Percentiles rank a stretch among this genome's conserved stretches.
These are phyloP conservation scores for Sequoia sempervirens DNA, from an alignment of 75 land plant genomes.

Conservation along the genomic window DNA sequence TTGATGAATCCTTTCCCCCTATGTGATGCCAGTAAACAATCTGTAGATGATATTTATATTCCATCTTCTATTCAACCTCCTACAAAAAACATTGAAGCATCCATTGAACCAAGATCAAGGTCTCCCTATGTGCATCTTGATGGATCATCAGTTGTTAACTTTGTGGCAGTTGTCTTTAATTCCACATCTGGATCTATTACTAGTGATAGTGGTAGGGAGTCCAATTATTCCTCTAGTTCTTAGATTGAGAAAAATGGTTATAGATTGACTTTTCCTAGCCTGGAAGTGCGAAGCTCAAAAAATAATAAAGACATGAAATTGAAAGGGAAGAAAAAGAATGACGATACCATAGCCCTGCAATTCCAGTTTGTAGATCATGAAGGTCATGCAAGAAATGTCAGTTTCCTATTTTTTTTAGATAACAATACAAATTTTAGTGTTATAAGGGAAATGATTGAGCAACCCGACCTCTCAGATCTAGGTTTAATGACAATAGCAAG, in stretches of 20 bases:
- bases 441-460: constrained; percentile 68
- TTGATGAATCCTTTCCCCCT: constrained; percentile 72
- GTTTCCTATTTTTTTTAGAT: constrained; percentile 53
- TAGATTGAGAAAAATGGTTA: constrained; percentile 12
- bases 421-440: constrained; percentile 54
- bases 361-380: constrained; percentile 45
- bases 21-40: constrained; percentile 27
- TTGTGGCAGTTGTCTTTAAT: background rate
- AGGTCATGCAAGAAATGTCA: constrained; percentile 50
- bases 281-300: constrained; percentile 40
- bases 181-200: constrained; percentile 17
- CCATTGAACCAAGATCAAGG: constrained; percentile 1
- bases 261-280: constrained; percentile 4
- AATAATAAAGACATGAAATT: constrained; percentile 36
- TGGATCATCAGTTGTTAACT: constrained; percentile 13
- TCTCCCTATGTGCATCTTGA: constrained; percentile 42
- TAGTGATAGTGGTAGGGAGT: constrained; percentile 35
- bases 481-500: constrained; percentile 63
- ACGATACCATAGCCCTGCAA: constrained; percentile 35
- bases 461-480: constrained; percentile 51
- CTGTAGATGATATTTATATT: constrained; percentile 9
- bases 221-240: constrained; percentile 13
- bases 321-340: constrained; percentile 50
- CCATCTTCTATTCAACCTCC: constrained; percentile 1
- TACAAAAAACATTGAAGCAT: constrained; percentile 5